Conservation (phyloP, 148 eudicot genomes). For the Cornus controversa region DNA sequence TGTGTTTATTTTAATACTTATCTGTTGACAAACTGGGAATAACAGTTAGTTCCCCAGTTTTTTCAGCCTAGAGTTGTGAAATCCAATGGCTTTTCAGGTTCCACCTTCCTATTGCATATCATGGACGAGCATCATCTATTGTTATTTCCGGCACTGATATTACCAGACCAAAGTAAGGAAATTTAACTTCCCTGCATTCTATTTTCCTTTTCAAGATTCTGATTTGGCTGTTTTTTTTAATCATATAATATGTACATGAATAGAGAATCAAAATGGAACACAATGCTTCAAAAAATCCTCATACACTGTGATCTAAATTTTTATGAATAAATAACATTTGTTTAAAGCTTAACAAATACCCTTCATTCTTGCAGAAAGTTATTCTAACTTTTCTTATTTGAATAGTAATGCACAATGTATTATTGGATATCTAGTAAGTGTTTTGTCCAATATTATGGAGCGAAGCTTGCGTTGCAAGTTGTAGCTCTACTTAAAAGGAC, state of each 20-base stretch:
- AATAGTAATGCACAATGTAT: not conserved
- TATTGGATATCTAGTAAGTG: not conserved
- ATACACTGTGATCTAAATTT: not conserved
- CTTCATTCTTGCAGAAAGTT: not conserved
- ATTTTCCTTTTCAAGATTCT: not conserved
- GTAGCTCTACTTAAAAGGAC: not conserved
- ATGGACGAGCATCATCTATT: constrained; percentile 94
- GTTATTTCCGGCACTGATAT: constrained; percentile 93
- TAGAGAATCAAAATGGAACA: not conserved
- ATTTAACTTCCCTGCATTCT: not conserved
- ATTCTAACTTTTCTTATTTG: not conserved
- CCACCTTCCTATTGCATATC: constrained; percentile 93
- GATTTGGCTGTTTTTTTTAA: constrained; percentile 3
- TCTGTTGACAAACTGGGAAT: not conserved
- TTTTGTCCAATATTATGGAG: no score
- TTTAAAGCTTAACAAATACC: not conserved
- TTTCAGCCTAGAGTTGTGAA: constrained; percentile 11
- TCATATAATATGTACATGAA: not conserved
- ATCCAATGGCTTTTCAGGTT: constrained; percentile 51
- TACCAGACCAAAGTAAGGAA: constrained; percentile 73
- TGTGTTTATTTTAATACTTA: constrained; percentile 15
- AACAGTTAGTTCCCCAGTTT: not conserved
- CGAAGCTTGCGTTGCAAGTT: not conserved
- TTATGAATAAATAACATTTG: not conserved
- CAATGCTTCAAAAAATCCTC: not conserved